Conservation (phyloP, 73 alveolate genomes). For the Paramecium pentaurelia region DNA sequence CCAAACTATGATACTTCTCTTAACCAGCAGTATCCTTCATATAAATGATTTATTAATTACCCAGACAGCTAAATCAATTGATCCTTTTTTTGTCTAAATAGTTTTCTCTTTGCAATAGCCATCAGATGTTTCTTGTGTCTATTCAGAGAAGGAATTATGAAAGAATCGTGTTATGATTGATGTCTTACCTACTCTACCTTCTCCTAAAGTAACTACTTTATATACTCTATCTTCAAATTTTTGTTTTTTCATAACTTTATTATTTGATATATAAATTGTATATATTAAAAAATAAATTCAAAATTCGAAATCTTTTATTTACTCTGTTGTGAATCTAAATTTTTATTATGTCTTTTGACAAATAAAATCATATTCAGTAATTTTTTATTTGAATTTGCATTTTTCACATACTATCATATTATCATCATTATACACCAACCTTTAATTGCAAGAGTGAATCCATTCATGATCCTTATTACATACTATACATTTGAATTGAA, state of each 20-base stretch:
- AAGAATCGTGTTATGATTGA: neutral
- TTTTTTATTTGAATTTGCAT: neutral
- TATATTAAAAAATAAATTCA: neutral
- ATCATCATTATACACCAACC: neutral
- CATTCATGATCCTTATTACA: neutral
- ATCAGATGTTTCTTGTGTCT: neutral
- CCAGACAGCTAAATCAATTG: neutral
- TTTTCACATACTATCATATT: neutral
- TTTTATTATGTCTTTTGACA: neutral
- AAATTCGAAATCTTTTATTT: neutral
- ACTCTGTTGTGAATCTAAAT: neutral
- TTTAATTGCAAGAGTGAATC: neutral
- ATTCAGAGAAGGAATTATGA: neutral
- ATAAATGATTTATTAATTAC: neutral
- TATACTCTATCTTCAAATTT: neutral
- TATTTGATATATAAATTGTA: neutral
- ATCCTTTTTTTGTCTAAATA: neutral
- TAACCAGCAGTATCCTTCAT: slow-evolving; percentile 51
- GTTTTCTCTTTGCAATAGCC: neutral
- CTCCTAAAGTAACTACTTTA: neutral
- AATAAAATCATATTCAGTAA: neutral
- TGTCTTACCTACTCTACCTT: neutral
- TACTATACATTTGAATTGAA: neutral
- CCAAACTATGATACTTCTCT: slow-evolving; percentile 41
- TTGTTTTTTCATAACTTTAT: neutral